Evolutionary conservation across 2,329 filamentous ascomycete genomes (phyloP), one percentile per base, ranked within the genome.

Genomic region (Fusarium mexicanum): DNA sequence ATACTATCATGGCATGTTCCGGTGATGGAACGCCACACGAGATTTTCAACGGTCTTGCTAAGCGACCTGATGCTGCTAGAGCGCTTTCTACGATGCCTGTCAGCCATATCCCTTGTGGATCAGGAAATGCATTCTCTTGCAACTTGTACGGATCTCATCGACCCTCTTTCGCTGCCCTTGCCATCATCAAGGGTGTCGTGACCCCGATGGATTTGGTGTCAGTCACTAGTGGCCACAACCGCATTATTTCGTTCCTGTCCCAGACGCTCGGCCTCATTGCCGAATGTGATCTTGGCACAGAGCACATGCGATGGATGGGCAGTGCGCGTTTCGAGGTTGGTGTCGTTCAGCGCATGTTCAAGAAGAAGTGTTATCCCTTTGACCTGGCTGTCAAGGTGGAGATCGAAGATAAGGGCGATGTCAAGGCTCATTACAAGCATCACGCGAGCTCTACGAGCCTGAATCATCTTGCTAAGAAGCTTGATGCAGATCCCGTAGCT

Each of bases 231-330:
- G 93, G 94, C 31, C 86, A 91, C 67, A 87, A 85, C 29, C 91
- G 94, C 61, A 92, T 88, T 10, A 86, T 98, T 33, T 98, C 94
- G 24, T 98, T 98, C 84, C 87, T 98, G 48, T 98, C 94, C 16
- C 96, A 98, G 81, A 89, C 94, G 0, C 88, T 98, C 33, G 96
- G 96, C 29, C 93, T 98, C 68, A 90, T 98, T 43, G 96, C 96
- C 4, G 96, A 98, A 79, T 90, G 90, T 55, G 96, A 99, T 82
- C 86, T 99, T 18, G 95, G 90, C 6, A 99, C 96, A 0, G 96
- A 99, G 78, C 86, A 97, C 79, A 84, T 98, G 72, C 91, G 96
- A 48, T 98, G 96, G 95, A 95, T 99, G 92, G 96, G 96, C 24
- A 88, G 89, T 54, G 87, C 91, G 37, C 90, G 96, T 61, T 99